Evolutionary conservation across 1,139 yeast genomes (phyloP).

Genomic region (Diutina catenulata): DNA sequence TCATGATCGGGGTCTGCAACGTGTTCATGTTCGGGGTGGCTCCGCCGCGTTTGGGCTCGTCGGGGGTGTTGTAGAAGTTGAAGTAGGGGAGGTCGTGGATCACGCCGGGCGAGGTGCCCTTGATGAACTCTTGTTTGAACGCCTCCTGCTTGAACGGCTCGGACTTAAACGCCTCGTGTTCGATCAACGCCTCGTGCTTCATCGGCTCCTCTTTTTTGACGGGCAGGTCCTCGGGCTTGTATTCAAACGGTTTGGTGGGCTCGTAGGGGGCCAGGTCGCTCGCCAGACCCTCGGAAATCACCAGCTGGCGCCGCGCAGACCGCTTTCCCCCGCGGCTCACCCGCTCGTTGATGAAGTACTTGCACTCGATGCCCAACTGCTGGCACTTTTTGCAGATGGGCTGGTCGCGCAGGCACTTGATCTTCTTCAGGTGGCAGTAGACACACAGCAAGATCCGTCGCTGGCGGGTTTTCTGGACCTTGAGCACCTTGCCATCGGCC

Average conservation of each 20-base stretch:
- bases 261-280: slow-evolving; percentile 1
- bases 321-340: slow-evolving; percentile 9
- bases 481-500: slow-evolving; percentile 39
- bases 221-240: no score
- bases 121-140: no score
- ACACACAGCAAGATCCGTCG: slow-evolving; percentile 46
- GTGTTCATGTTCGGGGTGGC: not conserved
- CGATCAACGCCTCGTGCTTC: no score
- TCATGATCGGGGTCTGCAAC: slow-evolving; percentile 22
- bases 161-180: no score
- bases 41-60: no score
- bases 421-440: slow-evolving; percentile 50
- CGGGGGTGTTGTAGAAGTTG: no score
- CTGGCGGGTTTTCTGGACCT: slow-evolving; percentile 49
- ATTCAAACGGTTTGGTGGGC: no score
- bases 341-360: slow-evolving; percentile 45
- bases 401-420: slow-evolving; percentile 41
- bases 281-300: slow-evolving; percentile 1
- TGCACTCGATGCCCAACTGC: slow-evolving; percentile 31
- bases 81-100: no score
- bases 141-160: no score
- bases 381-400: slow-evolving; percentile 41
- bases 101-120: no score
- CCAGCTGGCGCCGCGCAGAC: slow-evolving; percentile 1
- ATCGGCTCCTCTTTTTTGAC: no score